phyloP scores from a whole-genome alignment of 2,329 filamentous ascomycete species.

The Golovinomyces cichoracearum region DNA sequence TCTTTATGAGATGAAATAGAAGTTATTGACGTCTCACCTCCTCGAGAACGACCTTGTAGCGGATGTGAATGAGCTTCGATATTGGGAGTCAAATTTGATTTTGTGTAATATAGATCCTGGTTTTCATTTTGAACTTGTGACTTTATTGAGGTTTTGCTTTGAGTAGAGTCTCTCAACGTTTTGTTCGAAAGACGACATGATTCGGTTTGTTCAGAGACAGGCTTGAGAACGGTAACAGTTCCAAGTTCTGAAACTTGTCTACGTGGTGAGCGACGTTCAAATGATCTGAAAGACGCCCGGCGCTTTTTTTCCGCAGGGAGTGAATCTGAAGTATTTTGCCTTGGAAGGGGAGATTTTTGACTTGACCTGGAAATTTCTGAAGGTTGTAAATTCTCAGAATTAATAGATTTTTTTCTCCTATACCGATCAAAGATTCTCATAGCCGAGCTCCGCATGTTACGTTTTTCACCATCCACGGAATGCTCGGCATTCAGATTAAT shows the following conservation, averaged over 20 bases:
- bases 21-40: neutral
- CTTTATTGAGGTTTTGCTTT: neutral
- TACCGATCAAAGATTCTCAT: conserved; percentile 19
- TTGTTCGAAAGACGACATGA: conserved; percentile 4
- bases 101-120: neutral
- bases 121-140: neutral
- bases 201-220: conserved; percentile 17
- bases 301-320: neutral
- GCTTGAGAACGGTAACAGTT: conserved; percentile 14
- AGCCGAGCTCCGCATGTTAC: conserved; percentile 16
- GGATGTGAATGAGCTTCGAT: neutral
- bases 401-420: conserved; percentile 15
- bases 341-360: neutral
- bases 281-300: neutral
- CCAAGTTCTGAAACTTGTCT: conserved; percentile 1
- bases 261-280: neutral
- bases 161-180: neutral
- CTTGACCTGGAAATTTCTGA: conserved; percentile 30
- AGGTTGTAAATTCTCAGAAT: conserved; percentile 17
- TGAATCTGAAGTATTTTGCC: neutral
- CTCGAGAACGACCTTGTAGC: neutral
- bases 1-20: neutral
- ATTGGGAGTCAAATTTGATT: neutral
- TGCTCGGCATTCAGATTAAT: no score
- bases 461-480: conserved; percentile 15